Evolutionary conservation across 352 stramenopile species (phyloP).

Genomic region (Phytophthora podocarpi): DNA sequence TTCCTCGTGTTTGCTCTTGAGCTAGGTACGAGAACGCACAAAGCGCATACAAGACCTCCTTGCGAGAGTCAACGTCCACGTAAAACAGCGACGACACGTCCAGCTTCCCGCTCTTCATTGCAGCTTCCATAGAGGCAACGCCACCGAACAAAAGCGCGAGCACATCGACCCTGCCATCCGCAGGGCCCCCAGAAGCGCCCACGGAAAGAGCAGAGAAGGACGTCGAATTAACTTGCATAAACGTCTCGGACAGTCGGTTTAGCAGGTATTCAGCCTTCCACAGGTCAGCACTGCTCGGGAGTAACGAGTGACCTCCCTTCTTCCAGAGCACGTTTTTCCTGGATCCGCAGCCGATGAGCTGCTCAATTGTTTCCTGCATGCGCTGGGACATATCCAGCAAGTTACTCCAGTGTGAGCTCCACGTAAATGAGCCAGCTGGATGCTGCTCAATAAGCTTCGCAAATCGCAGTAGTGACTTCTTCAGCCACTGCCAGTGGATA

Average conservation of each 20-base stretch:
- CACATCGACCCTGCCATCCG: constrained; percentile 65
- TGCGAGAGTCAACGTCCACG: constrained; percentile 61
- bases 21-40: constrained; percentile 85
- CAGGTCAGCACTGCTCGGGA: constrained; percentile 63
- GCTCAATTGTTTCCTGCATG: constrained; percentile 72
- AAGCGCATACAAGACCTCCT: constrained; percentile 77
- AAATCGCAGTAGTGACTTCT: constrained; percentile 61
- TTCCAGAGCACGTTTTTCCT: constrained; percentile 94
- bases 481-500: constrained; percentile 82
- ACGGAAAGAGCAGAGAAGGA: constrained; percentile 36
- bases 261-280: constrained; percentile 80
- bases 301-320: constrained; percentile 82
- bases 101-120: constrained; percentile 77
- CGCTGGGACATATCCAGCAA: constrained; percentile 77
- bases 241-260: constrained; percentile 64
- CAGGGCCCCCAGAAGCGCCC: constrained; percentile 2
- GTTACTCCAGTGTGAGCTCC: constrained; percentile 41
- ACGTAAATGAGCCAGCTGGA: constrained; percentile 1
- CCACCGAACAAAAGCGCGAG: constrained; percentile 79
- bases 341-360: constrained; percentile 63
- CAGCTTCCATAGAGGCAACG: constrained; percentile 72
- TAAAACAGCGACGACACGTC: constrained; percentile 83
- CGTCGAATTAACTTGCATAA: constrained; percentile 52
- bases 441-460: constrained; percentile 26
- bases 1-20: constrained; percentile 51